Percentiles rank a stretch among this genome's conserved stretches.
These are phyloP conservation scores for Pleurotus ostreatus DNA, from an alignment of 768 basidiomycete genomes.

Conservation along the genomic window DNA sequence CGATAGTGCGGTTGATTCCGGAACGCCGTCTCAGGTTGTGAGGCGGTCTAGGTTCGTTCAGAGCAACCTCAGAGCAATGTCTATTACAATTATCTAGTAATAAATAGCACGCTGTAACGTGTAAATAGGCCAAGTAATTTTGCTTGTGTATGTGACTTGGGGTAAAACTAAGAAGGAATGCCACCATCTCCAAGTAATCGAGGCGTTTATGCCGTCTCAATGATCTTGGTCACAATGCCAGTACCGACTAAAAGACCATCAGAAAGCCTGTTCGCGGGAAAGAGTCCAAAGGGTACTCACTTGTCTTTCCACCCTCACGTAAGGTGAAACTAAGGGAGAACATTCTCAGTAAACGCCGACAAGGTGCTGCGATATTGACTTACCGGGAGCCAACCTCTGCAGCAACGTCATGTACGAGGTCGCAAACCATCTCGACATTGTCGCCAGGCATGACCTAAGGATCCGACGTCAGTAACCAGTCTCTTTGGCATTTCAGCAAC, in stretches of 20 bases:
- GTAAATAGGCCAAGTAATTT: background rate
- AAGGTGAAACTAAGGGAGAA: constrained; percentile 64
- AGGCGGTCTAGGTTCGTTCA: no score
- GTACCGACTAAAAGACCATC: constrained; percentile 67
- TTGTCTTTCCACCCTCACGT: constrained; percentile 91
- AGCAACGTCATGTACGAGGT: constrained; percentile 81
- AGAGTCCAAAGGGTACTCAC: constrained; percentile 39
- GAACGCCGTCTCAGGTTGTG: background rate
- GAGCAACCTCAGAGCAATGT: background rate
- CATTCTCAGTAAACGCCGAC: constrained; percentile 9
- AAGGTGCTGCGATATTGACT: constrained; percentile 14
- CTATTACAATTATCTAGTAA: constrained; percentile 3
- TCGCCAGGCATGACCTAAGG: constrained; percentile 92
- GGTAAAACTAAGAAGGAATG: constrained; percentile 5
- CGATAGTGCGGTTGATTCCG: constrained; percentile 1
- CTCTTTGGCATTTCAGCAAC: background rate
- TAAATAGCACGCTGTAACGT: background rate
- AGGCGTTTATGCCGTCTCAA: constrained; percentile 31
- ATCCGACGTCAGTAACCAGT: background rate
- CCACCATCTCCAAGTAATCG: background rate
- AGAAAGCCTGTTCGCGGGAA: background rate
- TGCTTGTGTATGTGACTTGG: constrained; percentile 13
- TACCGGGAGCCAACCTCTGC: constrained; percentile 83
- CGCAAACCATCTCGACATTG: constrained; percentile 90
- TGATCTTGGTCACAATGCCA: constrained; percentile 86